These are phyloP conservation scores for Anisodus acutangulus DNA, from an alignment of 257 asterid species.

Conservation along the genomic window DNA sequence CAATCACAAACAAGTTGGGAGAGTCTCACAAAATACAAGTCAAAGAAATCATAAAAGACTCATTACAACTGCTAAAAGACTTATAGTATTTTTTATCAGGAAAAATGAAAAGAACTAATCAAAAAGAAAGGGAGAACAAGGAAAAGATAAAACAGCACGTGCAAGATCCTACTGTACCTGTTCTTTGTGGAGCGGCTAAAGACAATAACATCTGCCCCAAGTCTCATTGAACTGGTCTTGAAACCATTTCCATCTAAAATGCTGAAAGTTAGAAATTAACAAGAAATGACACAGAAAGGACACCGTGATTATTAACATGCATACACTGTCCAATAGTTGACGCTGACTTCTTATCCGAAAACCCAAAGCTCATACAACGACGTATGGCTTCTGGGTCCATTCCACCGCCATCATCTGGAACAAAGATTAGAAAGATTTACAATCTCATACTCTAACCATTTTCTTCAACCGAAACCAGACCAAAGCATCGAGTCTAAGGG, in stretches of 20 bases:
- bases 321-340: conserved; percentile 83
- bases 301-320: conserved; percentile 29
- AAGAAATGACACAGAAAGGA: background rate
- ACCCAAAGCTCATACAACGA: conserved; percentile 86
- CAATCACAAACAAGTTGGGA: background rate
- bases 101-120: background rate
- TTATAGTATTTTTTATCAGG: background rate
- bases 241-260: conserved; percentile 98
- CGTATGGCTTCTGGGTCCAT: conserved; percentile 91
- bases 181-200: conserved; percentile 64
- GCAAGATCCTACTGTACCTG: conserved; percentile 46
- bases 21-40: background rate
- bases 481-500: too few species aligned
- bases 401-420: conserved; percentile 93
- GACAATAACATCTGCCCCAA: conserved; percentile 91
- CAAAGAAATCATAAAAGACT: conserved; percentile 21
- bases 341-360: conserved; percentile 79
- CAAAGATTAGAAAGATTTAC: conserved; percentile 36
- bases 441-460: conserved; percentile 30
- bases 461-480: conserved; percentile 26
- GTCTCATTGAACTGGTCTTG: conserved; percentile 98
- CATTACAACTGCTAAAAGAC: conserved; percentile 14
- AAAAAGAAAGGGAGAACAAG: background rate
- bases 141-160: conserved; percentile 19
- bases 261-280: conserved; percentile 38